phyloP scores from a whole-genome alignment of 1,284 basidiomycete genomes.

The Grifola frondosa region DNA sequence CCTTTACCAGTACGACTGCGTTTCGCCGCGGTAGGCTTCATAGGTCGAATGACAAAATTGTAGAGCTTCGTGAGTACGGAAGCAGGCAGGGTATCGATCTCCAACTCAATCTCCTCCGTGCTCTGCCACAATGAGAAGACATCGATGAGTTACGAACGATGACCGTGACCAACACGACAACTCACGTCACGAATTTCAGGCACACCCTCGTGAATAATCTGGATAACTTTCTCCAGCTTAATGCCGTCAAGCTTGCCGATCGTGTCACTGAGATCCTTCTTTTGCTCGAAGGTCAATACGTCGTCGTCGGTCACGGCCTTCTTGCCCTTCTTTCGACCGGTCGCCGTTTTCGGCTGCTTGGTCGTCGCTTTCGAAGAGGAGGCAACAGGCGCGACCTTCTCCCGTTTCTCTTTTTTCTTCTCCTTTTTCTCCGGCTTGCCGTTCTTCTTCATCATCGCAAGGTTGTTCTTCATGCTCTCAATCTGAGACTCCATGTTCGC shows the following conservation, averaged over 20 bases:
- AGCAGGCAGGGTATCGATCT: constrained; percentile 87
- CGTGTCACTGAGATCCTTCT: constrained; percentile 93
- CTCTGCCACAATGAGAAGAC: constrained; percentile 50
- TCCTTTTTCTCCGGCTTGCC: constrained; percentile 59
- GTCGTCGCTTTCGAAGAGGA: constrained; percentile 57
- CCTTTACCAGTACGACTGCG: constrained; percentile 71
- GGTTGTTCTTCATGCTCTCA: constrained; percentile 64
- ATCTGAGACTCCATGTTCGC: constrained; percentile 74
- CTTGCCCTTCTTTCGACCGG: constrained; percentile 38
- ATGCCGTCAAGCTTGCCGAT: constrained; percentile 78
- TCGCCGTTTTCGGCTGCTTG: constrained; percentile 45
- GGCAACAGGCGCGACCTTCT: constrained; percentile 40
- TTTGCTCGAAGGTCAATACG: constrained; percentile 85
- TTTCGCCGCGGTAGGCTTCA: constrained; percentile 58
- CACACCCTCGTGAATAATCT: constrained; percentile 89
- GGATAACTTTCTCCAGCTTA: constrained; percentile 82
- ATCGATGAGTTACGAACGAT: not conserved
- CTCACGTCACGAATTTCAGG: constrained; percentile 87
- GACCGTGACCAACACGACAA: too few species aligned
- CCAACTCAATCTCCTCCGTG: constrained; percentile 94
- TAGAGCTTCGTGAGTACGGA: constrained; percentile 87
- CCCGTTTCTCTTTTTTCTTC: constrained; percentile 55
- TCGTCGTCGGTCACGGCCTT: constrained; percentile 61
- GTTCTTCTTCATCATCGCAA: constrained; percentile 53
- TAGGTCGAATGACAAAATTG: constrained; percentile 86